phyloP scores from a whole-genome alignment of 371 early-diverging fungal species.

The Mortierella sp. region DNA sequence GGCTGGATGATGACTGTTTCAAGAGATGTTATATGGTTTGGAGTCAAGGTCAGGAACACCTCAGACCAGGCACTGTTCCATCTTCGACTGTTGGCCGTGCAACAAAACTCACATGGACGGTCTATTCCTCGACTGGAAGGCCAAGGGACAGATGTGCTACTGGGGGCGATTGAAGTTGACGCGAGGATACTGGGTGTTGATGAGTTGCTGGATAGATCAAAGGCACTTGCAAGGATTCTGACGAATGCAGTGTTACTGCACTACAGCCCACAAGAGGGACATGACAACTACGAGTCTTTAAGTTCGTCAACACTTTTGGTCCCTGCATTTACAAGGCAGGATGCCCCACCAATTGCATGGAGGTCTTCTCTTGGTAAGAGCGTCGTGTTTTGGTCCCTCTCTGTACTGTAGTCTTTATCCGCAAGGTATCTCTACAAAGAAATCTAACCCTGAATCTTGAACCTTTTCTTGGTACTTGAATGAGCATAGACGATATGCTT shows the following conservation, averaged over 20 bases:
- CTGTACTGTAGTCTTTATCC: background rate
- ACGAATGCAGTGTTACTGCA: constrained; percentile 9
- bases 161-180: background rate
- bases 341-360: background rate
- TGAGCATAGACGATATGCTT: constrained; percentile 12
- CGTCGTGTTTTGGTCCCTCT: background rate
- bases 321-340: background rate
- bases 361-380: background rate
- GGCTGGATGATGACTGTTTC: constrained; percentile 17
- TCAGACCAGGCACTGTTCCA: constrained; percentile 16
- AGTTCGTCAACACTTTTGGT: background rate
- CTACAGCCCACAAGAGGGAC: background rate
- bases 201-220: constrained; percentile 18
- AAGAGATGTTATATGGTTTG: constrained; percentile 18
- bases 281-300: background rate
- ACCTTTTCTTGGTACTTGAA: background rate
- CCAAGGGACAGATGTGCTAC: background rate
- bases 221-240: constrained; percentile 1
- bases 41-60: constrained; percentile 13
- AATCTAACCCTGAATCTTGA: background rate
- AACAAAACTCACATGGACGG: background rate
- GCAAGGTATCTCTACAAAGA: background rate
- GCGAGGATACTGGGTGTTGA: background rate
- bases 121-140: constrained; percentile 6
- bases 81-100: constrained; percentile 17